Conservation (phyloP, 2,329 filamentous ascomycete species). For the Epichloe aotearoae region DNA sequence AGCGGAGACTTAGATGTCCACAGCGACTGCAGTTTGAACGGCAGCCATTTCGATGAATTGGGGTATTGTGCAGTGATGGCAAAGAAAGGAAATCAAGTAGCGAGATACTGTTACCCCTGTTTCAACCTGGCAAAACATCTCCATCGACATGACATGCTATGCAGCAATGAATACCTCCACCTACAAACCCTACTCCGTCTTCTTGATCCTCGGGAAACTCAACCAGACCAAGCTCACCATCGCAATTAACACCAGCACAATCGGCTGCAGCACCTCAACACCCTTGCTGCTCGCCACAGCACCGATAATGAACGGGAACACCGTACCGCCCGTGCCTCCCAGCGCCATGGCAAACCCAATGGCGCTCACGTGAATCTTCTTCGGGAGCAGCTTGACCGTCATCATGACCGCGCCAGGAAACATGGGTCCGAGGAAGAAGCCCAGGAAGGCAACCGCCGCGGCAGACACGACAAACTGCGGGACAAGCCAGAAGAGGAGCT, state of each 20-base stretch:
- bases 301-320: conserved; percentile 44
- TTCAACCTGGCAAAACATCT: too few relatives aligned
- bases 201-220: neutral
- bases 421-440: conserved; percentile 62
- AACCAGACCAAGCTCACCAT: neutral
- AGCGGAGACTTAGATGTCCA: too few relatives aligned
- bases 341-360: conserved; percentile 65
- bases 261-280: conserved; percentile 36
- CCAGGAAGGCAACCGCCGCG: conserved; percentile 53
- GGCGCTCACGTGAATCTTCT: conserved; percentile 54
- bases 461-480: conserved; percentile 44
- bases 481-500: conserved; percentile 46
- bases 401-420: conserved; percentile 62
- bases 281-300: conserved; percentile 42
- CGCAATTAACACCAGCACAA: conserved; percentile 24
- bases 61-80: too few relatives aligned
- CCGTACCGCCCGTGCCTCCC: conserved; percentile 54
- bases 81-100: too few relatives aligned
- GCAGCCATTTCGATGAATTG: too few relatives aligned
- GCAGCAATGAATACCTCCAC: too few relatives aligned
- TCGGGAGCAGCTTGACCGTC: conserved; percentile 56
- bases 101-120: too few relatives aligned
- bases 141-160: too few relatives aligned
- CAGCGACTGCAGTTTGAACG: too few relatives aligned
- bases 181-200: neutral